These are phyloP conservation scores for Kodamaea sagamina DNA, from an alignment of 805 yeast genomes.

Conservation along the genomic window DNA sequence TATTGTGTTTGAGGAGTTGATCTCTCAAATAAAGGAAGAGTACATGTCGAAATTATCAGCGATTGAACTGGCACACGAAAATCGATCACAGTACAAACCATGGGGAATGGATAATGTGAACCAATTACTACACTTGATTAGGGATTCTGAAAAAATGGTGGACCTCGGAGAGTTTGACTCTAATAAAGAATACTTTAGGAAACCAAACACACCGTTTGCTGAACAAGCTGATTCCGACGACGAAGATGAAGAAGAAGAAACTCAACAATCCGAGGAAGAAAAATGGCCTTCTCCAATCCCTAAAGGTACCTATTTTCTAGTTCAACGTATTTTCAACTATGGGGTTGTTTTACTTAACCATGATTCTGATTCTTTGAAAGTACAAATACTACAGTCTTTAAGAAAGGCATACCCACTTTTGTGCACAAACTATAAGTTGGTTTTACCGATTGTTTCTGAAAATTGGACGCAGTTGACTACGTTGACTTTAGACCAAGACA, in stretches of 20 bases:
- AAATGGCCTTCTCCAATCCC: slow-evolving; percentile 73
- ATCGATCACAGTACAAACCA: slow-evolving; percentile 41
- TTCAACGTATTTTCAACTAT: slow-evolving; percentile 64
- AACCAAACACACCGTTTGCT: slow-evolving; percentile 39
- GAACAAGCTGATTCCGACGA: slow-evolving; percentile 35
- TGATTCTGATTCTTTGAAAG: slow-evolving; percentile 55
- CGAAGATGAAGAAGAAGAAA: slow-evolving; percentile 29
- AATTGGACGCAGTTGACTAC: slow-evolving; percentile 36
- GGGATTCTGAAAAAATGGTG: slow-evolving; percentile 30
- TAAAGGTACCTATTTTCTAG: slow-evolving; percentile 53
- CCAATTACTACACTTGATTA: slow-evolving; percentile 48
- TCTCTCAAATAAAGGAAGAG: slow-evolving; percentile 45
- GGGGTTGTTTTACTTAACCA: slow-evolving; percentile 72
- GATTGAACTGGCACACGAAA: slow-evolving; percentile 18
- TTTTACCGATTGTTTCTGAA: slow-evolving; percentile 35
- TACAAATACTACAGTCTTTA: slow-evolving; percentile 55
- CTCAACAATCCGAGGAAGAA: slow-evolving; percentile 14
- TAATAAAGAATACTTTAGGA: slow-evolving; percentile 40
- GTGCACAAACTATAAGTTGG: slow-evolving; percentile 30
- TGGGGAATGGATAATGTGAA: slow-evolving; percentile 58
- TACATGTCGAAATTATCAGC: slow-evolving; percentile 27
- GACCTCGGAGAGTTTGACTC: slow-evolving; percentile 35
- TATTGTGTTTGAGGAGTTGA: slow-evolving; percentile 62
- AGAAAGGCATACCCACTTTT: slow-evolving; percentile 33
- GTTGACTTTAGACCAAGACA: slow-evolving; percentile 20